phyloP scores from a whole-genome alignment of 352 stramenopile genomes.

The Pythium oligandrum region DNA sequence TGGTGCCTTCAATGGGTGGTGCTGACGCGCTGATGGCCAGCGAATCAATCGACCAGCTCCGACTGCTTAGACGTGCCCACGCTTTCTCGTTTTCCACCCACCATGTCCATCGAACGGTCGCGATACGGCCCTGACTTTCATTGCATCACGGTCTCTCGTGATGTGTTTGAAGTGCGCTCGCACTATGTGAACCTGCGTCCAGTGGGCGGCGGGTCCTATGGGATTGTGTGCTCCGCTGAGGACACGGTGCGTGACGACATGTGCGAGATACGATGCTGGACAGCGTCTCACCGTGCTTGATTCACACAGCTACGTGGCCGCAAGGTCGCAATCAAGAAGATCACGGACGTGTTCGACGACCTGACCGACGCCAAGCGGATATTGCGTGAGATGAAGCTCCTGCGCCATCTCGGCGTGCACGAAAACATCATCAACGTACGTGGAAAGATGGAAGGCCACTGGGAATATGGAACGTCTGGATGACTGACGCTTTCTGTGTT shows the following conservation, averaged over 20 bases:
- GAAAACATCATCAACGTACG: slow-evolving; percentile 89
- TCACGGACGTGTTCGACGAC: slow-evolving; percentile 90
- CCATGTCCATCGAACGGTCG: slow-evolving; percentile 66
- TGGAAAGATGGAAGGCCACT: too few species aligned
- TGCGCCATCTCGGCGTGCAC: slow-evolving; percentile 88
- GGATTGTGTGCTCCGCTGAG: slow-evolving; percentile 89
- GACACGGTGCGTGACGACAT: slow-evolving; percentile 65
- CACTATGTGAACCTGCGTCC: slow-evolving; percentile 78
- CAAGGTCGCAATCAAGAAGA: slow-evolving; percentile 91
- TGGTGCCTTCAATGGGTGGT: too few species aligned
- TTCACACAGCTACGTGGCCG: slow-evolving; percentile 57
- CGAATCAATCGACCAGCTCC: too few species aligned
- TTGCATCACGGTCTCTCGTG: slow-evolving; percentile 73
- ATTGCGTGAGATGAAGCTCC: slow-evolving; percentile 90
- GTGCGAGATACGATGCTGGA: slow-evolving; percentile 3
- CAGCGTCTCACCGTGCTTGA: too few species aligned
- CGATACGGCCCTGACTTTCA: slow-evolving; percentile 78
- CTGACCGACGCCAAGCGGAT: slow-evolving; percentile 92
- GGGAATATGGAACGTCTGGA: too few species aligned
- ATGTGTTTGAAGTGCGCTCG: slow-evolving; percentile 80
- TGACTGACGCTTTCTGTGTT: not conserved
- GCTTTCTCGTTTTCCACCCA: not conserved
- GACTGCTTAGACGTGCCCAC: too few species aligned
- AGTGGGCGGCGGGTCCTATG: slow-evolving; percentile 86
- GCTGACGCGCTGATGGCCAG: too few species aligned